A percentile compares a stretch with the other conserved stretches of the same genome.
phyloP scores from a whole-genome alignment of 768 basidiomycete species.

The Lactifluus rugatus region DNA sequence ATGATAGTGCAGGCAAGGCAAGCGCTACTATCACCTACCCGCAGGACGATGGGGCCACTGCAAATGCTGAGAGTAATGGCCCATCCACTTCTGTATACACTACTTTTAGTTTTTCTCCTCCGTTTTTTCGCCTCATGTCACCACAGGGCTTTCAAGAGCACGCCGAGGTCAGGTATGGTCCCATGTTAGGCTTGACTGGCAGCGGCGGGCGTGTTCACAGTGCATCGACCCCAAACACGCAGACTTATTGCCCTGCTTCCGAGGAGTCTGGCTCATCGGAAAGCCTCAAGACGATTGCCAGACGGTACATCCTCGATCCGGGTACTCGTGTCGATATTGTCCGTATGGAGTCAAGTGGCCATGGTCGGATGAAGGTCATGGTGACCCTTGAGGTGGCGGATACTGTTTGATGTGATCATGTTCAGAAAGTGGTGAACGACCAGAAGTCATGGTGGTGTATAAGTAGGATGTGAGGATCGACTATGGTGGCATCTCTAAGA shows the following conservation, averaged over 20 bases:
- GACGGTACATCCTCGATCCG: not conserved
- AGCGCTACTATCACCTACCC: not conserved
- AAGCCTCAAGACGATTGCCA: not conserved
- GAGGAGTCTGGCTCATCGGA: not conserved
- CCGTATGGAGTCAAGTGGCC: not conserved
- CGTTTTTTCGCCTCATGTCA: not conserved
- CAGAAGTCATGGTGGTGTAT: not conserved
- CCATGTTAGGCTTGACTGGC: not conserved
- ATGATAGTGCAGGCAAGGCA: not conserved
- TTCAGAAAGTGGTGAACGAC: not conserved
- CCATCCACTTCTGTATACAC: not conserved
- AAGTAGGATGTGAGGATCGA: no score
- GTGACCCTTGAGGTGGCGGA: slow-evolving; percentile 3
- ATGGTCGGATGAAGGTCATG: not conserved
- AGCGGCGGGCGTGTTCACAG: not conserved
- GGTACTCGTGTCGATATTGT: not conserved
- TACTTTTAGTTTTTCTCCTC: no score
- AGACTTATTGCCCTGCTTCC: not conserved
- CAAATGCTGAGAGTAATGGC: not conserved
- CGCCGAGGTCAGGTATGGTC: no score
- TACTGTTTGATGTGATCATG: not conserved
- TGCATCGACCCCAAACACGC: not conserved
- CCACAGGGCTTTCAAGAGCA: not conserved
- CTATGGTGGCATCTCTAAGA: no score
- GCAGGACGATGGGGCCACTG: not conserved